Base-by-base conservation (phyloP, 2,329 filamentous ascomycete genomes). In the Neofusicoccum kwambonambiense region DNA sequence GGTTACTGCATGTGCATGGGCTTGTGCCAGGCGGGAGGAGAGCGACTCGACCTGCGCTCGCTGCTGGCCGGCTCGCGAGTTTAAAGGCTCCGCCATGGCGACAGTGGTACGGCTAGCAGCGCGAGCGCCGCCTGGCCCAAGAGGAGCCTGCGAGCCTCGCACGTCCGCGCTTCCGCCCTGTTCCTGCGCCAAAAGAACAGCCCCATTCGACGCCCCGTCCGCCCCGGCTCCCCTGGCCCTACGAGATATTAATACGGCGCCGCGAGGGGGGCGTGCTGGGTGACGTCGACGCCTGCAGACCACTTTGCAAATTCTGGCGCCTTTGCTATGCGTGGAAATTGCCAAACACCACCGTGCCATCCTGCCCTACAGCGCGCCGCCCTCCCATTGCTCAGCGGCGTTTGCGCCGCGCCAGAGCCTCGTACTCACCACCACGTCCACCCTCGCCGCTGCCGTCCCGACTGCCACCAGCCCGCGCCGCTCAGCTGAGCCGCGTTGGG, bases 281-380 rank as follows among this genome's bases (percentile, higher is more conserved):
- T 60, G 56, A 60, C 56, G 56, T 60, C 56, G 56, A 52, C 11
- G 50, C 50, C 9, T 60, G 54, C 54, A 45, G 31, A 58, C 22
- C 52, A 56, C 52, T 42, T 52, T 58, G 54, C 54, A 41, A 39
- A 17, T 44, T 58, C 54, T 44, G 56, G 56, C 56, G 19, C 41
- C 15, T 34, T 47, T 47, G 41, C 56, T 11, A 60, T 60, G 56
- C 56, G 56, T 60, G 27, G 56, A 60, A 37, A 60, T 60, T 60
- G 42, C 22, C 54, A 45, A 45, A 58, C 54, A 58, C 17, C 52
- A 56, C 41, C 54, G 54, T 58, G 54, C 54, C 39, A 41, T 13
- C 39, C 54, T 58, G 52, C 39, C 50, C 50, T 31, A 49, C 45
- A 19, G 45, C 45, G 17, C 19, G 13, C 17, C 6, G 6, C 8